Conservation (phyloP, 768 basidiomycete species). For the Rhizopogon roseolus region DNA sequence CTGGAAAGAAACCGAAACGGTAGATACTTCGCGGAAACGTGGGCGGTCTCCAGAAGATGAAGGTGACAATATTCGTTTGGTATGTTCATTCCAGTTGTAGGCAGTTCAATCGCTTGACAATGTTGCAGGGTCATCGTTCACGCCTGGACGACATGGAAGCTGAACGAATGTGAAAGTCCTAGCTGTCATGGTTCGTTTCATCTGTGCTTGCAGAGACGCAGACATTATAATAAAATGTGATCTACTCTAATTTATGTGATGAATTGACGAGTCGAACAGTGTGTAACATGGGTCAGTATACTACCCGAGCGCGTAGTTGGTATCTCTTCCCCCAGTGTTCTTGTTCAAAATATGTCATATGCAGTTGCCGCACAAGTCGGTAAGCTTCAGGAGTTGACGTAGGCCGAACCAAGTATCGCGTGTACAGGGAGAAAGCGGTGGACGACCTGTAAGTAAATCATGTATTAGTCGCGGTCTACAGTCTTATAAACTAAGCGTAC, state of each 20-base stretch:
- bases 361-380: slow-evolving; percentile 55
- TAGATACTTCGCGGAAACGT: slow-evolving; percentile 49
- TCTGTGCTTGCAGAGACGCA: slow-evolving; percentile 3
- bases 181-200: slow-evolving; percentile 21
- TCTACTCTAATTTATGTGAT: slow-evolving; percentile 4
- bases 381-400: slow-evolving; percentile 62
- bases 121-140: slow-evolving; percentile 48
- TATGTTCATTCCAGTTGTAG: slow-evolving; percentile 27
- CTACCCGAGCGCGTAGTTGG: slow-evolving; percentile 41
- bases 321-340: slow-evolving; percentile 33
- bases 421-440: slow-evolving; percentile 37
- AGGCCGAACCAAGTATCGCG: slow-evolving; percentile 54
- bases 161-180: slow-evolving; percentile 57
- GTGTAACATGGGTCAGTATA: slow-evolving; percentile 34
- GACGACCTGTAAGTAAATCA: slow-evolving; percentile 25
- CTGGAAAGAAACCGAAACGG: slow-evolving; percentile 68
- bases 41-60: slow-evolving; percentile 79
- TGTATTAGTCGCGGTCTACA: slow-evolving; percentile 1
- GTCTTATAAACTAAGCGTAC: slow-evolving; percentile 24
- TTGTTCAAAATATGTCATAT: slow-evolving; percentile 48
- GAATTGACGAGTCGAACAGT: background rate
- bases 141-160: slow-evolving; percentile 61
- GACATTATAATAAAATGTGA: slow-evolving; percentile 11
- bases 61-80: slow-evolving; percentile 51
- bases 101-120: slow-evolving; percentile 3